Evolutionary conservation across 306 rosid species (phyloP), one percentile per base, ranked within the genome.

Genomic region (Pyrus communis): DNA sequence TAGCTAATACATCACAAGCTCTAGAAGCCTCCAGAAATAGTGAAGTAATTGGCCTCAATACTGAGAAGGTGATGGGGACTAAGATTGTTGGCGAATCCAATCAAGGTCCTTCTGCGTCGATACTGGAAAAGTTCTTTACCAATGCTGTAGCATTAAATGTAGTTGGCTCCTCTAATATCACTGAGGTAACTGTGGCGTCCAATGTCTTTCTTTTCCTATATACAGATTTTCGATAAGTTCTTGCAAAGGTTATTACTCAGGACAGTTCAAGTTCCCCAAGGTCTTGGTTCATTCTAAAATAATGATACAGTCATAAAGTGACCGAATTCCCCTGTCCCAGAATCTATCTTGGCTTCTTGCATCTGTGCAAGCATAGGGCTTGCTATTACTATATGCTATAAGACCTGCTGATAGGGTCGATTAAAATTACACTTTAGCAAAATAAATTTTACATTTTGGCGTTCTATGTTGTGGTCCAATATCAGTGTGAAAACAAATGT

Each of bases 101-200:
- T 86, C 82, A 78, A 66, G 90, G 71, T 33, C 80, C 65, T 78
- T 84, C 93, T 69, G 81, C 87, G 76, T 90, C 99, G 81, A 79
- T 91, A 70, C 84, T 96, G 58, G 91, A 82, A 40, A 92, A 91
- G 84, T 81, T 96, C 81, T 93, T 96, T 63, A 86, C 90, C 74
- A 70, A 80, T 85, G 81, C 88, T 74, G 82, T 84, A 79, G 66
- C 90, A 45, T 70, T 78, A 55, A 86, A 84, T 72, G 83, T 69
- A 69, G 88, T 81, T 73, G 84, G 76, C 77, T 68, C 89, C 61
- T 71, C 88, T 72, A 85, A 76, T 81, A 69, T 75, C 71, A 78
- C 72, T 85, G 94, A 89, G 97, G 99, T 92, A 86, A 57, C 73
- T 71, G 25, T 38, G 71, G 63, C 62, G 54, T 52, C 70, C 77